Evolutionary conservation across 2,329 filamentous ascomycete genomes (phyloP).

Genomic region (Aspergillus candidus): DNA sequence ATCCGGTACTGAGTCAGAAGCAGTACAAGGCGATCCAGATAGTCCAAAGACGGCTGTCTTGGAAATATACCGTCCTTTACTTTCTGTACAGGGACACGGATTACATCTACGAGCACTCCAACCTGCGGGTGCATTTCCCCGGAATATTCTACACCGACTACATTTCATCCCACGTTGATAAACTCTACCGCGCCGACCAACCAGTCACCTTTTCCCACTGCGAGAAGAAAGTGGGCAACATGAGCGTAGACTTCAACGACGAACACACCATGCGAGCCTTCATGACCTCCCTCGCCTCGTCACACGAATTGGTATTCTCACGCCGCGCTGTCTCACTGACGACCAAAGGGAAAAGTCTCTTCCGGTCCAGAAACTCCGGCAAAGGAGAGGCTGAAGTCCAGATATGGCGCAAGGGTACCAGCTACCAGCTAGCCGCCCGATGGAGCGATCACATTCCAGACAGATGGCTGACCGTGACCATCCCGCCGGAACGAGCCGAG

Average conservation of each 20-base stretch:
- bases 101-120: conserved; percentile 21
- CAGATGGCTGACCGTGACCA: conserved; percentile 24
- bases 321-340: conserved; percentile 20
- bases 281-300: conserved; percentile 22
- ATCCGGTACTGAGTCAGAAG: conserved; percentile 22
- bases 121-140: conserved; percentile 21
- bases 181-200: conserved; percentile 20
- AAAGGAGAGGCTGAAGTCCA: conserved; percentile 25
- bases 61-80: conserved; percentile 23
- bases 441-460: conserved; percentile 24
- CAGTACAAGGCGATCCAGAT: conserved; percentile 26
- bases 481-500: conserved; percentile 12
- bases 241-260: conserved; percentile 17
- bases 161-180: conserved; percentile 26
- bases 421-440: conserved; percentile 20
- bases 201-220: conserved; percentile 26
- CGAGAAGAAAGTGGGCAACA: conserved; percentile 18
- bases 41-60: conserved; percentile 15
- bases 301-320: conserved; percentile 24
- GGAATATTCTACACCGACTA: conserved; percentile 24
- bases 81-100: conserved; percentile 26
- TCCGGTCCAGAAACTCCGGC: conserved; percentile 18
- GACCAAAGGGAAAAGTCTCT: conserved; percentile 19
- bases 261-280: conserved; percentile 17
- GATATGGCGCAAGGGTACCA: conserved; percentile 23